phyloP scores from a whole-genome alignment of 169 alveolate species.

The Condylostoma magnum region DNA sequence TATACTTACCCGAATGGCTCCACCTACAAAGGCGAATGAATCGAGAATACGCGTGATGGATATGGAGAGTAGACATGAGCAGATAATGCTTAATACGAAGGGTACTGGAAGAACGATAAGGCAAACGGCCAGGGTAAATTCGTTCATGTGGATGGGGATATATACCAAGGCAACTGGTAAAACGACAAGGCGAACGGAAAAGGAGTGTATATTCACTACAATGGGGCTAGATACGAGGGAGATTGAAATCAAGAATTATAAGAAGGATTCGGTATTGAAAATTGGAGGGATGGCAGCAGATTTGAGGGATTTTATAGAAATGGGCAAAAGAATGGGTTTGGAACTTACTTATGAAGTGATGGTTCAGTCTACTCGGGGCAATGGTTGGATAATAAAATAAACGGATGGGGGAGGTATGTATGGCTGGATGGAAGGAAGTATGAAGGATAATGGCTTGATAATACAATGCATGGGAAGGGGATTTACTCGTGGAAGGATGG shows the following conservation, averaged over 20 bases:
- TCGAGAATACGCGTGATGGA: constrained; percentile 63
- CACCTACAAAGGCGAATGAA: constrained; percentile 69
- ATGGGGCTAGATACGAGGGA: constrained; percentile 78
- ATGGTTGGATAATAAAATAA: constrained; percentile 54
- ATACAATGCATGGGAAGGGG: constrained; percentile 73
- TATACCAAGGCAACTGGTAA: constrained; percentile 78
- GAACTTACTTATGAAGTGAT: constrained; percentile 68
- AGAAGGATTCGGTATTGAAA: constrained; percentile 75
- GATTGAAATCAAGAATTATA: constrained; percentile 70
- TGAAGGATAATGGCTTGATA: constrained; percentile 41
- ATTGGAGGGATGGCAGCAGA: constrained; percentile 77
- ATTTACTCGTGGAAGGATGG: constrained; percentile 65
- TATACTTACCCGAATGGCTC: constrained; percentile 68
- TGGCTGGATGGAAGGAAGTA: constrained; percentile 61
- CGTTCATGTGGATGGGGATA: constrained; percentile 83
- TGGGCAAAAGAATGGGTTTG: constrained; percentile 70
- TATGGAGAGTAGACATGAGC: constrained; percentile 64
- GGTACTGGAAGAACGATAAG: constrained; percentile 66
- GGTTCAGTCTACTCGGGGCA: constrained; percentile 70
- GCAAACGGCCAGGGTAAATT: constrained; percentile 82
- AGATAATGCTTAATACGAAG: constrained; percentile 70
- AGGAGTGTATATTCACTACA: constrained; percentile 65
- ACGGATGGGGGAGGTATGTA: constrained; percentile 39
- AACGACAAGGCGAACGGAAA: constrained; percentile 77
- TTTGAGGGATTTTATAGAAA: constrained; percentile 73